These are phyloP conservation scores for Allomyces arbusculus DNA, from an alignment of 192 early-diverging fungal genomes.

Conservation along the genomic window DNA sequence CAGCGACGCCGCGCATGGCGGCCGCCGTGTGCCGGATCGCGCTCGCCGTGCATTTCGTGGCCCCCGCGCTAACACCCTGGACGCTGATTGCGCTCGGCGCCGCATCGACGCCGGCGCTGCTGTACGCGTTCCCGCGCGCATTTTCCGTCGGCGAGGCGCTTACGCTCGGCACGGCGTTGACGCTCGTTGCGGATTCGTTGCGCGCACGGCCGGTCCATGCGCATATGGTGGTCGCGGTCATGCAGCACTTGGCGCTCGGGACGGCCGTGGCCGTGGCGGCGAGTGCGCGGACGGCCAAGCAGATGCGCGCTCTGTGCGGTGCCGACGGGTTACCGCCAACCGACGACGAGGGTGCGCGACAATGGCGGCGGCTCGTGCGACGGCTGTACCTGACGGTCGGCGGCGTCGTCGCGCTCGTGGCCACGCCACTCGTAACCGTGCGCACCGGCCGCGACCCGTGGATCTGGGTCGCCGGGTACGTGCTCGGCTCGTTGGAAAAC, in stretches of 20 bases:
- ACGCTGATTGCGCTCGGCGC: background rate
- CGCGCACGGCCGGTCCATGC: background rate
- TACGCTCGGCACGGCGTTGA: background rate
- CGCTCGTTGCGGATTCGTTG: background rate
- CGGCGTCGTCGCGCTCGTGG: background rate
- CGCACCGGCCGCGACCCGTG: background rate
- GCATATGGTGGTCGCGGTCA: background rate
- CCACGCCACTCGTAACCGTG: background rate
- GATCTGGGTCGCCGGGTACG: background rate
- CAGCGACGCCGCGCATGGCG: background rate
- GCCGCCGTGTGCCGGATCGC: background rate
- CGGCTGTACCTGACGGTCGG: background rate
- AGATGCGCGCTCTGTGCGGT: background rate
- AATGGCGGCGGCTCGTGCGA: too few species aligned
- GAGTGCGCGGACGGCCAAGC: background rate
- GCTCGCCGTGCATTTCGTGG: background rate
- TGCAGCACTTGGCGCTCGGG: background rate
- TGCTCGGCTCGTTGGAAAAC: background rate
- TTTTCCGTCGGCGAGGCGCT: background rate
- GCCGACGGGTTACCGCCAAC: too few species aligned
- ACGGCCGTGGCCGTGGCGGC: background rate
- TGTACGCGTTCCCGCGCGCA: background rate
- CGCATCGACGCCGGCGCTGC: background rate
- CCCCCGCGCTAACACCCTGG: background rate
- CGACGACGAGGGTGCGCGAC: too few species aligned